Percentiles rank a stretch among this genome's conserved stretches.
Conservation (phyloP, 441 rosid species). For the Eutrema salsugineum region DNA sequence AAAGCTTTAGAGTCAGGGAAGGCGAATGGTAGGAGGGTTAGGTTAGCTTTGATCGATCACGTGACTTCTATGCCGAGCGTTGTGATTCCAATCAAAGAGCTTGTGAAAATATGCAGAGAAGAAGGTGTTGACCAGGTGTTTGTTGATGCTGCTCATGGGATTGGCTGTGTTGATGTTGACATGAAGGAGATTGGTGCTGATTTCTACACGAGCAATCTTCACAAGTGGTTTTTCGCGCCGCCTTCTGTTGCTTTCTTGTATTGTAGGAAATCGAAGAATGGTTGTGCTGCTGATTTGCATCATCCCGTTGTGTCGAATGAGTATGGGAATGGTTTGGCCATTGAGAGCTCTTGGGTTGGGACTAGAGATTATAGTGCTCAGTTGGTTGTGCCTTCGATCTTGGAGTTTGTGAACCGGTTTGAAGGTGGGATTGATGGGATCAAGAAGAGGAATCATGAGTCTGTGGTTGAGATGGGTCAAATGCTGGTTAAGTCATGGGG, state of each 20-base stretch:
- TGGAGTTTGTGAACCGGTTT: slow-evolving; percentile 71
- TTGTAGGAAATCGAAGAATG: slow-evolving; percentile 37
- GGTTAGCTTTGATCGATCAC: slow-evolving; percentile 90
- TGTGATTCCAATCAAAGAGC: slow-evolving; percentile 68
- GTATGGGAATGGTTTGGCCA: slow-evolving; percentile 84
- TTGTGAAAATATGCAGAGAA: slow-evolving; percentile 70
- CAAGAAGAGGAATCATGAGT: slow-evolving; percentile 72
- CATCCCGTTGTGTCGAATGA: slow-evolving; percentile 93
- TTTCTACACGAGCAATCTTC: slow-evolving; percentile 80
- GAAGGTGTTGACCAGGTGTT: slow-evolving; percentile 84
- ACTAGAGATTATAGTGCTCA: slow-evolving; percentile 94
- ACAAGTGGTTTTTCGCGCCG: slow-evolving; percentile 92
- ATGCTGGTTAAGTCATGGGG: slow-evolving; percentile 90
- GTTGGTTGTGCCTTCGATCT: slow-evolving; percentile 66
- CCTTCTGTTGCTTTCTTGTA: slow-evolving; percentile 83
- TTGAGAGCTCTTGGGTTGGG: slow-evolving; percentile 93
- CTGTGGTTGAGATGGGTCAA: slow-evolving; percentile 73
- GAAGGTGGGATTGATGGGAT: slow-evolving; percentile 84
- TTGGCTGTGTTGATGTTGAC: slow-evolving; percentile 85
- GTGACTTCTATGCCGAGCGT: slow-evolving; percentile 94
- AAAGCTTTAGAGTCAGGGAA: slow-evolving; percentile 60
- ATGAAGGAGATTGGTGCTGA: slow-evolving; percentile 89
- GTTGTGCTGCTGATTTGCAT: slow-evolving; percentile 52
- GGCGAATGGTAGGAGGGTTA: slow-evolving; percentile 54
- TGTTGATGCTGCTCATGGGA: slow-evolving; percentile 91